These are phyloP conservation scores for Glarea lozoyensis DNA, from an alignment of 495 filamentous ascomycete species.

Conservation along the genomic window DNA sequence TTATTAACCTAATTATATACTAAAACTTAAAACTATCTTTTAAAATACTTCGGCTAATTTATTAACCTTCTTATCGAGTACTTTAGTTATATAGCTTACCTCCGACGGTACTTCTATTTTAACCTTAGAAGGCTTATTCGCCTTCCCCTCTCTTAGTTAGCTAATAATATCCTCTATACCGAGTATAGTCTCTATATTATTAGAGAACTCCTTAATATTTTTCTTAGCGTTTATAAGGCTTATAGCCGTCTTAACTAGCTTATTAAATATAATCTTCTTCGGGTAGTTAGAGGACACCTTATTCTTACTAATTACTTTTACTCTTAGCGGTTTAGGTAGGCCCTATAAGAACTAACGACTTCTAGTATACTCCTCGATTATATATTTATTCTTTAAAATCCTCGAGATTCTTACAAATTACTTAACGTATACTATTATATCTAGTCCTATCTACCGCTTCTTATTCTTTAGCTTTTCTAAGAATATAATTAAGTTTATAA, in stretches of 20 bases:
- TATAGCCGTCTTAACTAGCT: neutral
- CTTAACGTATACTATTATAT: neutral
- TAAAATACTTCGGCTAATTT: neutral
- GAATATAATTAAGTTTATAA: neutral
- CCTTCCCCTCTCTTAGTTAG: neutral
- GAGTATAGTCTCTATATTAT: neutral
- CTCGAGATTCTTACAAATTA: neutral
- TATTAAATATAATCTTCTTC: neutral
- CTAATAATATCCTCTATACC: neutral
- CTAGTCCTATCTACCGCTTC: neutral
- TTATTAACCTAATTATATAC: no score
- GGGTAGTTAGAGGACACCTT: neutral
- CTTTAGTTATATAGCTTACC: neutral
- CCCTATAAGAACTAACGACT: neutral
- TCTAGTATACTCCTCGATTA: neutral
- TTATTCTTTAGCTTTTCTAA: neutral
- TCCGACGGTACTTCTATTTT: neutral
- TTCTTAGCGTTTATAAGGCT: neutral
- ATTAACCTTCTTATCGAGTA: neutral
- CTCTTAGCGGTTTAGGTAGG: neutral
- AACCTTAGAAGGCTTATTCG: neutral
- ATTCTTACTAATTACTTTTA: neutral
- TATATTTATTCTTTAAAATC: neutral
- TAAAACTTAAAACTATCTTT: no score
- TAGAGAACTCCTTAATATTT: neutral